Base-by-base conservation (phyloP, 805 yeast genomes). In the Cyberlindnera xishuangbannaensis region DNA sequence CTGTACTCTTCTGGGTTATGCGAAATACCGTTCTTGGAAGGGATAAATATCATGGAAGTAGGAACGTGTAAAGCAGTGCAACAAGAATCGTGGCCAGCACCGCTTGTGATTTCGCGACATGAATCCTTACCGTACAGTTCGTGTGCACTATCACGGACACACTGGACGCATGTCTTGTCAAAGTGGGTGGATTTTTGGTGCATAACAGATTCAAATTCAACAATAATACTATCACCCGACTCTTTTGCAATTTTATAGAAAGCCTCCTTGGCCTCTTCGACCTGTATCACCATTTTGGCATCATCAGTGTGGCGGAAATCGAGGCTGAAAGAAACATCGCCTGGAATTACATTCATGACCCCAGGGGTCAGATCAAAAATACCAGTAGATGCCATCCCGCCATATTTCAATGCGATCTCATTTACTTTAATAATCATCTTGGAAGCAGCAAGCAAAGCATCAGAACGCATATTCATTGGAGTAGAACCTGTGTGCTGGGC, bases 401-500 rank as follows among this genome's bases (percentile, higher is more conserved):
- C 62, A 41, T 69, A 57, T 31, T 62, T 56, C 25, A 54, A 48
- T 1, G 83, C 83, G 33, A 74, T 64, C 30, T 73, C 76, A 34
- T 76, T 69, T 10, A 78, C 74, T 28, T 61, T 65, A 10, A 64
- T 64, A 25, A 78, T 71, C 67, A 80, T 70, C 38, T 62, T 64
- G 3, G 84, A 61, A 7, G 79, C 71, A 2, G 78, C 71, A 11
- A 76, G 60, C 30, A 78, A 48, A 1, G 86, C 76, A 55, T 80
- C 87, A 15, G 71, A 63, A 47, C 87, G 65, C 31, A 71, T 62
- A 24, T 58, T 55, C 58, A 80, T 59, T 12, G 86, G 86, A 0
- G 87, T 80, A 1, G 86, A 76, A 13, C 88, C 88, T 0, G 87
- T 76, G 49, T 80, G 88, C 33, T 76, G 77, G 3, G 83, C 81